Evolutionary conservation across 129 eudicot genomes (phyloP).

Genomic region (Centella asiatica): DNA sequence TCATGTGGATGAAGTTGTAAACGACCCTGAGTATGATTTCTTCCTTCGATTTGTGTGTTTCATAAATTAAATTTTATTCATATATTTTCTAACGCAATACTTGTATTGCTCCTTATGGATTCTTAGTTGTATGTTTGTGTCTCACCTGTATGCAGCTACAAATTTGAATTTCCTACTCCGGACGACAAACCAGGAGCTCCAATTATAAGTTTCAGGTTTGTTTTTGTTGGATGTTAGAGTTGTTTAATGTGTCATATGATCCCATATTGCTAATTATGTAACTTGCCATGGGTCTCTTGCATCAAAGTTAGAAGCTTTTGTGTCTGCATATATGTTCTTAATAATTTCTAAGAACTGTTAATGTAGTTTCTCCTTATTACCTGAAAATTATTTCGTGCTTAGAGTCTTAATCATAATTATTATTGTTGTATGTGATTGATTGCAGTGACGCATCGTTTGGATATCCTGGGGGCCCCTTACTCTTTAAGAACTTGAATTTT

Average conservation of each 20-base stretch:
- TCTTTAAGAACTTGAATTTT: slow-evolving; percentile 84
- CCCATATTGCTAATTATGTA: neutral
- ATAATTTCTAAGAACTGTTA: neutral
- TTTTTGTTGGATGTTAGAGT: neutral
- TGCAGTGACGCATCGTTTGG: slow-evolving; percentile 98
- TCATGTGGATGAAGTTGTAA: slow-evolving; percentile 77
- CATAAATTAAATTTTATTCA: neutral
- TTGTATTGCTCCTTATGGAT: slow-evolving; percentile 6
- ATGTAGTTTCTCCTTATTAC: neutral
- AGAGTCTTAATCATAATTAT: neutral
- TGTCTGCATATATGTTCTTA: neutral
- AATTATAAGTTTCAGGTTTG: slow-evolving; percentile 95
- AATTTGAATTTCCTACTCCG: slow-evolving; percentile 96
- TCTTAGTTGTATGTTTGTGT: slow-evolving; percentile 1
- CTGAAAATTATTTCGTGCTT: neutral
- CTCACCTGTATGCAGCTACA: slow-evolving; percentile 59
- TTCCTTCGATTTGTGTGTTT: slow-evolving; percentile 14
- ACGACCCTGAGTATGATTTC: slow-evolving; percentile 88
- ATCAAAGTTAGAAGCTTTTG: slow-evolving; percentile 2
- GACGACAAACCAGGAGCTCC: slow-evolving; percentile 98
- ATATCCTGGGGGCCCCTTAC: slow-evolving; percentile 91
- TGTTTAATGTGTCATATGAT: neutral
- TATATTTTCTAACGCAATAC: neutral
- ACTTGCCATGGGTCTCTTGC: neutral
- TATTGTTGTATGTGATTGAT: slow-evolving; percentile 15